Conservation (phyloP, 768 basidiomycete species). For the Lyophyllum atratum region DNA sequence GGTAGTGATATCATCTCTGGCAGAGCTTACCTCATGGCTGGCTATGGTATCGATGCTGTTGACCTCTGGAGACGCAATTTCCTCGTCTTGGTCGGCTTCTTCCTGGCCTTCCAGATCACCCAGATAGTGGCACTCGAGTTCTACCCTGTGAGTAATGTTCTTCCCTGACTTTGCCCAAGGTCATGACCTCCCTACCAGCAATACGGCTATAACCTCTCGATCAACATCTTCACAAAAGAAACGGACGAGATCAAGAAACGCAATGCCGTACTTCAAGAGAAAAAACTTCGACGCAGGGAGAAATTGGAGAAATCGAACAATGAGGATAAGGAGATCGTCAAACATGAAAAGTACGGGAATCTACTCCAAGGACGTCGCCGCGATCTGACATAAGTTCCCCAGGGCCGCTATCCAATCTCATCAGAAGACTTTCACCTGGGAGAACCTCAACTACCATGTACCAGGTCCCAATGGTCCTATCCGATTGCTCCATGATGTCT, state of each 20-base stretch:
- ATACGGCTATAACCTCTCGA: slow-evolving; percentile 49
- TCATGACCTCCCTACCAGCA: slow-evolving; percentile 35
- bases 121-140: slow-evolving; percentile 71
- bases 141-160: slow-evolving; percentile 49
- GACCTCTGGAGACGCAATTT: slow-evolving; percentile 73
- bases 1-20: slow-evolving; percentile 63
- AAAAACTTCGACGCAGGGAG: slow-evolving; percentile 44
- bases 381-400: neutral
- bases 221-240: slow-evolving; percentile 66
- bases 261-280: slow-evolving; percentile 53
- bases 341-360: slow-evolving; percentile 10
- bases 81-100: slow-evolving; percentile 69
- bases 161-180: neutral
- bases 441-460: slow-evolving; percentile 73
- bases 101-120: slow-evolving; percentile 67
- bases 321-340: slow-evolving; percentile 2
- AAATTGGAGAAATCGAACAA: slow-evolving; percentile 25
- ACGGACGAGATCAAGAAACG: slow-evolving; percentile 51
- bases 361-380: neutral
- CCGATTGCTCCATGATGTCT: slow-evolving; percentile 72
- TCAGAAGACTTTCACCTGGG: slow-evolving; percentile 79
- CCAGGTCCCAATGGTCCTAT: slow-evolving; percentile 62
- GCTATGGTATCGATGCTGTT: slow-evolving; percentile 46
- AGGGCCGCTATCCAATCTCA: slow-evolving; percentile 22
- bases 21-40: slow-evolving; percentile 57